A percentile compares a stretch with the other conserved stretches of the same genome.
phyloP scores from a whole-genome alignment of 495 filamentous ascomycete genomes.

The Podospora australis region DNA sequence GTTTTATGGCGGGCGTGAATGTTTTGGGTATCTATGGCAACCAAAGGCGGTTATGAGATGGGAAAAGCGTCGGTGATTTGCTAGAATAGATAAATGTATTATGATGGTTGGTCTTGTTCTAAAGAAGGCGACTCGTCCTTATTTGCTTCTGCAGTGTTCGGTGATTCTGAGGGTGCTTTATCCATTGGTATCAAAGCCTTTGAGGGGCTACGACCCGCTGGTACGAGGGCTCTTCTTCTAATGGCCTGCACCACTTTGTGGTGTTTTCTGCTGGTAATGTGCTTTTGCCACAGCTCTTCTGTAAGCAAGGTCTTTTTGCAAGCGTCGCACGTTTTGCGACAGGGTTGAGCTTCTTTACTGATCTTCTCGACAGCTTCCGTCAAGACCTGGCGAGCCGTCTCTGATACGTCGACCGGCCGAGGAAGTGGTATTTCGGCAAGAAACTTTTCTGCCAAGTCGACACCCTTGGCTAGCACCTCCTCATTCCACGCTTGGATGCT shows the following conservation, averaged over 20 bases:
- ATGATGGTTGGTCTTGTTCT: not conserved
- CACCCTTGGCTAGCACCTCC: conserved; percentile 57
- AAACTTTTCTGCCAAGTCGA: conserved; percentile 54
- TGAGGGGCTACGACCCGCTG: not conserved
- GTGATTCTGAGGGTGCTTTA: no score
- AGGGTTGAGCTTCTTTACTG: conserved; percentile 37
- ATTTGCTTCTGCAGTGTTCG: no score
- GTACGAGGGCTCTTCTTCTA: conserved; percentile 18
- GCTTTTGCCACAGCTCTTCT: conserved; percentile 67
- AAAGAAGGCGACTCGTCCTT: not conserved
- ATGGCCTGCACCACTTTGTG: conserved; percentile 16
- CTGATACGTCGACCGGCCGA: conserved; percentile 55
- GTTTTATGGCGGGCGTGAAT: not conserved
- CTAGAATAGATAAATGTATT: not conserved
- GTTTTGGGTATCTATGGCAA: not conserved
- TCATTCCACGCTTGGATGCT: conserved; percentile 50
- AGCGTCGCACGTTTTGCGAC: conserved; percentile 58
- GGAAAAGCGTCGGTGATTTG: not conserved
- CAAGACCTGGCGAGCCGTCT: conserved; percentile 49
- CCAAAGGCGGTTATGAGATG: not conserved
- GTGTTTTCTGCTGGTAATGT: conserved; percentile 64
- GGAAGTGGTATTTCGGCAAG: conserved; percentile 51
- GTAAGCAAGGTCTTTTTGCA: conserved; percentile 64
- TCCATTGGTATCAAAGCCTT: no score
- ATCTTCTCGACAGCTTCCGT: conserved; percentile 46